A percentile compares a stretch with the other conserved stretches of the same genome.
Evolutionary conservation across 2,329 filamentous ascomycete genomes (phyloP).

Genomic region (Epicoccum sorghinum): DNA sequence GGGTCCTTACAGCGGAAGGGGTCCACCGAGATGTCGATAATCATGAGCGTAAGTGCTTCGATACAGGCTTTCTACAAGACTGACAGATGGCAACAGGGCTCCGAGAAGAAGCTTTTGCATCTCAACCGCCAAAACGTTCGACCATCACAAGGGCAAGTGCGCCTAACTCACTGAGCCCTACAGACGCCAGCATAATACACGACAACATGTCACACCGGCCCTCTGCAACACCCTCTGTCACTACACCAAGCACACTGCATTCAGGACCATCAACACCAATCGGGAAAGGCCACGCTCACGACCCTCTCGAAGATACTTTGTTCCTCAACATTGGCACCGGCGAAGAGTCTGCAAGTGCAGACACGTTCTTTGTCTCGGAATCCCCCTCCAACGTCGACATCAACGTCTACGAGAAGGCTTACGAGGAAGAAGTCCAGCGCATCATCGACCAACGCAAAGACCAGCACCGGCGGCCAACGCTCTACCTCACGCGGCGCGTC

Average conservation of each 20-base stretch:
- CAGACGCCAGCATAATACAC: constrained; percentile 37
- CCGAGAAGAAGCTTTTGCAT: constrained; percentile 14
- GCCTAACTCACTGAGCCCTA: constrained; percentile 25
- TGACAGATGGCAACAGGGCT: constrained; percentile 6
- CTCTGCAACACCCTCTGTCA: constrained; percentile 26
- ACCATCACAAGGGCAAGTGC: constrained; percentile 23
- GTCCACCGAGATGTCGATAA: constrained; percentile 56
- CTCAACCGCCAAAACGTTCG: constrained; percentile 10
- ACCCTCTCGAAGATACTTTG: constrained; percentile 67
- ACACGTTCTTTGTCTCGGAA: constrained; percentile 70
- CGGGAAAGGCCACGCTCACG: constrained; percentile 65
- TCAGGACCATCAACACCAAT: constrained; percentile 40
- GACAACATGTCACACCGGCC: constrained; percentile 44
- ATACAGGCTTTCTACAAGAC: not conserved
- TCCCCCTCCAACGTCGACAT: constrained; percentile 84
- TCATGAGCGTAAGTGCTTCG: constrained; percentile 24
- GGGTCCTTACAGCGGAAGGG: constrained; percentile 59
- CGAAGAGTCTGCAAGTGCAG: constrained; percentile 44
- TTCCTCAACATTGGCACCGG: constrained; percentile 80
- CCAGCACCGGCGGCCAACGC: constrained; percentile 52
- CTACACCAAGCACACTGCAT: constrained; percentile 21
- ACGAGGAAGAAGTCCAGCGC: constrained; percentile 78
- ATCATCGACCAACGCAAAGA: constrained; percentile 62
- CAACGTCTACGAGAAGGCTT: constrained; percentile 87
- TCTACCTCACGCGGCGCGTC: constrained; percentile 62